These are phyloP conservation scores for Mycena epipterygia DNA, from an alignment of 768 basidiomycete genomes.

Conservation along the genomic window DNA sequence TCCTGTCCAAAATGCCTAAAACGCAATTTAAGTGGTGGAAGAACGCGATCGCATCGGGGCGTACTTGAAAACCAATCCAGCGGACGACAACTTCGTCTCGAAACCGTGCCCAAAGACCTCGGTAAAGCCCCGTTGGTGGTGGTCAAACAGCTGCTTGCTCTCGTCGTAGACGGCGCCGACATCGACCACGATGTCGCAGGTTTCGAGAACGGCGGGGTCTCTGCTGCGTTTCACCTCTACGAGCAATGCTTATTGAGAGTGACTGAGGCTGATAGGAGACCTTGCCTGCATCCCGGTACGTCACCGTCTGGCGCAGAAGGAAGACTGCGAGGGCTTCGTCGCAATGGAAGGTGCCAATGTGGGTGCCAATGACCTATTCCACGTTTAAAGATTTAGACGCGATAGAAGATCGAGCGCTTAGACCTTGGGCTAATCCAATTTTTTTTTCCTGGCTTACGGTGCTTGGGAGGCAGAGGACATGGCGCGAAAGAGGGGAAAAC, in stretches of 20 bases:
- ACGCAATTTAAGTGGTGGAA: background rate
- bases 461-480: no score
- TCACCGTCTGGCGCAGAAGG: slow-evolving; percentile 82
- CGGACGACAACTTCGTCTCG: slow-evolving; percentile 90
- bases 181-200: slow-evolving; percentile 96
- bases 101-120: slow-evolving; percentile 93
- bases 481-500: no score
- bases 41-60: slow-evolving; percentile 38
- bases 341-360: slow-evolving; percentile 96
- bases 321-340: slow-evolving; percentile 97
- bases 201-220: slow-evolving; percentile 77
- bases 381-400: slow-evolving; percentile 6
- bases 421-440: no score
- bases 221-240: slow-evolving; percentile 82
- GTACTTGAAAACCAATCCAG: slow-evolving; percentile 96
- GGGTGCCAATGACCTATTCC: slow-evolving; percentile 87
- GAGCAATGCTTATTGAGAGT: slow-evolving; percentile 19
- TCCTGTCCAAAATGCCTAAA: slow-evolving; percentile 90
- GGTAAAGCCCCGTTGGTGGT: slow-evolving; percentile 94
- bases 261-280: background rate
- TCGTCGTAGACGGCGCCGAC: slow-evolving; percentile 95
- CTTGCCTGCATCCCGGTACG: slow-evolving; percentile 83
- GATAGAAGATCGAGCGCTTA: slow-evolving; percentile 20
- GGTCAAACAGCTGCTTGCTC: slow-evolving; percentile 86
- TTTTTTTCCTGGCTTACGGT: no score